These are phyloP conservation scores for Blastobotrys mokoenaii DNA, from an alignment of 805 yeast genomes.

Conservation along the genomic window DNA sequence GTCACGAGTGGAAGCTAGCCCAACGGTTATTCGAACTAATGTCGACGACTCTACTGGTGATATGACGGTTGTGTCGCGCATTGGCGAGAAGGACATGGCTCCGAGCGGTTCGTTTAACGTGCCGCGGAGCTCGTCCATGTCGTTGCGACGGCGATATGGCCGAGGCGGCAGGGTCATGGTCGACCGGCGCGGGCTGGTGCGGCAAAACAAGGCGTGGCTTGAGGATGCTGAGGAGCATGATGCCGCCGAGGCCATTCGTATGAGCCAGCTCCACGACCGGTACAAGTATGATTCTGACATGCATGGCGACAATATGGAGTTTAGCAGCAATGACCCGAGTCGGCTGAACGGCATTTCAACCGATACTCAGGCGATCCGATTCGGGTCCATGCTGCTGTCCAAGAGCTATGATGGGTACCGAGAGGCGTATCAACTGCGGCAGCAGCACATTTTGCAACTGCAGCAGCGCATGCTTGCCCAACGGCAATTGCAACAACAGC, in stretches of 20 bases:
- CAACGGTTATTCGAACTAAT: slow-evolving; percentile 15
- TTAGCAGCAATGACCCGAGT: slow-evolving; percentile 71
- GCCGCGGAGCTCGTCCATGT: slow-evolving; percentile 22
- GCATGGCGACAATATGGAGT: slow-evolving; percentile 36
- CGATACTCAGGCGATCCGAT: slow-evolving; percentile 81
- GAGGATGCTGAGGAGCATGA: slow-evolving; percentile 26
- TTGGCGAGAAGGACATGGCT: slow-evolving; percentile 14
- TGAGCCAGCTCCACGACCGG: slow-evolving; percentile 36
- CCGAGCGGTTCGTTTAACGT: slow-evolving; percentile 14
- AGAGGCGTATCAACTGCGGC: slow-evolving; percentile 43
- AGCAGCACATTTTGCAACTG: slow-evolving; percentile 39
- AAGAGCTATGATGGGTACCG: slow-evolving; percentile 75
- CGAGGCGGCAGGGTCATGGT: slow-evolving; percentile 61
- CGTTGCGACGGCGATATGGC: slow-evolving; percentile 65
- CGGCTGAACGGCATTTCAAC: slow-evolving; percentile 71
- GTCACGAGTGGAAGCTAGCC: slow-evolving; percentile 19
- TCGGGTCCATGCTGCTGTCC: slow-evolving; percentile 83
- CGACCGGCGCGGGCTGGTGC: slow-evolving; percentile 58
- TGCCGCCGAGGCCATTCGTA: slow-evolving; percentile 14
- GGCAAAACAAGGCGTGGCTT: slow-evolving; percentile 26
- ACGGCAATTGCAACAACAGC: slow-evolving; percentile 8
- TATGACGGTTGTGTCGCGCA: slow-evolving; percentile 10
- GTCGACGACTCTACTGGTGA: slow-evolving; percentile 14
- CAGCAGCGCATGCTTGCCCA: slow-evolving; percentile 31
- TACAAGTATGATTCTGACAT: slow-evolving; percentile 63